Base-by-base conservation (phyloP, 441 rosid genomes). In the Gossypium trilobum region DNA sequence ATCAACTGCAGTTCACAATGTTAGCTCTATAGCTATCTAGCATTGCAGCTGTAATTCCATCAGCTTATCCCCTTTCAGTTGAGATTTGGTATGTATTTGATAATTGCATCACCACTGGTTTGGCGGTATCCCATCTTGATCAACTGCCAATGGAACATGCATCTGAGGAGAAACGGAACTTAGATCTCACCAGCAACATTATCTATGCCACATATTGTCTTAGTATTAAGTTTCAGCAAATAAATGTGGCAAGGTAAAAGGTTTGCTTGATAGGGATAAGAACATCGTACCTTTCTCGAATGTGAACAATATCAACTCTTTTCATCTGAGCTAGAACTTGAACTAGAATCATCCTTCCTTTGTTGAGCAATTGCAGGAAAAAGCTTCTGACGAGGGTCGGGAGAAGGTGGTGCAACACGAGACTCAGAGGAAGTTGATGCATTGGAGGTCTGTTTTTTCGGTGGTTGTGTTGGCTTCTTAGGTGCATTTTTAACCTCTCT, bases 291-390 rank as follows among this genome's bases (percentile, higher is more conserved):
- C 71, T 63, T 63, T 39, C 22, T 11, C 10, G 17, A 51, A 60
- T 27, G 57, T 27, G 46, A 52, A 36, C 8, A 23, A 50, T n/a
- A 9, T 65, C 16, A 64, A 31, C 54, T 50, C 19, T 13, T 50
- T 3, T 50, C 54, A 14, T n/a, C 54, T 13, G 83, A 80, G 16
- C 73, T 73, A 73, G 82, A 80, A 36, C 71, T 48, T 13, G 83
- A 78, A 25, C 71, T 73, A 73, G 82, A 80, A 36, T 75, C 55
- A 62, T 83, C 74, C 73, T 50, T 46, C 14, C 82, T 83, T 58
- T 88, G 82, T 72, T 87, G 90, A 58, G 86, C 78, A 73, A 91
- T 88, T 19, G 92, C 93, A 27, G 95, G 96, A 78, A 89, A 89
- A 59, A 89, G 85, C 52, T 76, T 77, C 44, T 77, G 81, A 55